Base-by-base conservation (phyloP, 176 grass and related monocot species). In the Tuctoria greenei region DNA sequence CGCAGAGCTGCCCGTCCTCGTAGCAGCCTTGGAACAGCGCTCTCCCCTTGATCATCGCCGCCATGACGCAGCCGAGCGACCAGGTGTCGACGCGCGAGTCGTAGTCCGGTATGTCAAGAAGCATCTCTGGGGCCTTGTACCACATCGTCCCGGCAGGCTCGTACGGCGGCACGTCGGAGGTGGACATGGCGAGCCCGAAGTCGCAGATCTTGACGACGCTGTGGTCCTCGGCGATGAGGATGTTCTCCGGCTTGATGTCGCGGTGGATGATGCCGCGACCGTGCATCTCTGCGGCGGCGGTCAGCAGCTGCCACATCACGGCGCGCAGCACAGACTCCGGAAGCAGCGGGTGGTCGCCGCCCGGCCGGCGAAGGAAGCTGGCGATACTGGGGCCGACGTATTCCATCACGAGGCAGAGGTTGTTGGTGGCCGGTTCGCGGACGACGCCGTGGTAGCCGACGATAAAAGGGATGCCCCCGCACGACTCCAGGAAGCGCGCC, bases 31-130 rank as follows among this genome's bases (percentile, higher is more conserved):
- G 25, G 65, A 86, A 86, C 4, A 76, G 34, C 34, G 25, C 21
- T 34, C 54, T 16, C 15, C 72, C 72, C 14, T 24, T 50, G 20
- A 86, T 52, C 41, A 86, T 57, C 50, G 81, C 63, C 0, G 77
- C 84, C 84, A 86, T 86, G 42, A 86, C 74, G 24, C 84, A 86
- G 7, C 76, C 84, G 8, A 81, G 60, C 15, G 84, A 81, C 84
- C 84, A 86, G 61, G 66, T 26, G 63, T 86, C 84, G 0, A 86
- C 72, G 49, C 21, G 37, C 41, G 39, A 16, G 28, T 28, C 63
- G 77, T 75, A 86, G 51, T 62, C 45, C 10, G 11, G 40, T 18
- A 12, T 56, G 20, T 64, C 84, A 6, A 27, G 61, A 9, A 80
- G 76, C 43, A 80, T 10, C 77, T 85, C 76, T 15, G 83, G 67